A percentile compares a stretch with the other conserved stretches of the same genome.
Evolutionary conservation across 768 basidiomycete genomes (phyloP).

Genomic region (Steccherinum ochraceum): DNA sequence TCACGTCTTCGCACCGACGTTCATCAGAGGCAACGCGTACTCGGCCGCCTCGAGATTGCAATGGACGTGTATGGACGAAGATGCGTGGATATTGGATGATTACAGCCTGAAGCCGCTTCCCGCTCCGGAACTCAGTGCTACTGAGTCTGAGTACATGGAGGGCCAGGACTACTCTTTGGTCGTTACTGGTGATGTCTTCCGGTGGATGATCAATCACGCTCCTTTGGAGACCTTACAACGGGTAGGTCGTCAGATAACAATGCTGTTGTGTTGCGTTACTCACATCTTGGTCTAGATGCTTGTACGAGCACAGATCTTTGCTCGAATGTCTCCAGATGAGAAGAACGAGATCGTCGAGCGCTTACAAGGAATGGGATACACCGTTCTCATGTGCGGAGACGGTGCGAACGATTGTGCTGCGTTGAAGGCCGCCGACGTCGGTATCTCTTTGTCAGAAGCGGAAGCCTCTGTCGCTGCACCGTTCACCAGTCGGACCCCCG

Average conservation of each 20-base stretch:
- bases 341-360: slow-evolving; percentile 98
- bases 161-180: slow-evolving; percentile 89
- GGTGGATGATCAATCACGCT: slow-evolving; percentile 96
- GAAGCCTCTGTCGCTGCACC: slow-evolving; percentile 98
- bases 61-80: slow-evolving; percentile 93
- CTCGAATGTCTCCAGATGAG: slow-evolving; percentile 99
- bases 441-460: slow-evolving; percentile 92
- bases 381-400: slow-evolving; percentile 97
- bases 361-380: slow-evolving; percentile 88
- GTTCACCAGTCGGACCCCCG: slow-evolving; percentile 89
- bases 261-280: neutral
- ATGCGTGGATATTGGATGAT: slow-evolving; percentile 74
- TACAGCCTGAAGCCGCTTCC: slow-evolving; percentile 80
- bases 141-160: slow-evolving; percentile 65
- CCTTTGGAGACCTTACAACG: slow-evolving; percentile 91
- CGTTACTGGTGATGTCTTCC: slow-evolving; percentile 91
- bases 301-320: slow-evolving; percentile 93
- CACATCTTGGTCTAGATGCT: slow-evolving; percentile 64
- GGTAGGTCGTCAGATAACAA: slow-evolving; percentile 39
- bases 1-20: slow-evolving; percentile 81
- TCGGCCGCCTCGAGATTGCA: slow-evolving; percentile 59
- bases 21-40: slow-evolving; percentile 56
- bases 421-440: slow-evolving; percentile 96
- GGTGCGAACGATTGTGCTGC: slow-evolving; percentile 99
- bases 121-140: slow-evolving; percentile 63